Conservation (phyloP, 1,139 yeast species). For the Kodamaea sp. region DNA sequence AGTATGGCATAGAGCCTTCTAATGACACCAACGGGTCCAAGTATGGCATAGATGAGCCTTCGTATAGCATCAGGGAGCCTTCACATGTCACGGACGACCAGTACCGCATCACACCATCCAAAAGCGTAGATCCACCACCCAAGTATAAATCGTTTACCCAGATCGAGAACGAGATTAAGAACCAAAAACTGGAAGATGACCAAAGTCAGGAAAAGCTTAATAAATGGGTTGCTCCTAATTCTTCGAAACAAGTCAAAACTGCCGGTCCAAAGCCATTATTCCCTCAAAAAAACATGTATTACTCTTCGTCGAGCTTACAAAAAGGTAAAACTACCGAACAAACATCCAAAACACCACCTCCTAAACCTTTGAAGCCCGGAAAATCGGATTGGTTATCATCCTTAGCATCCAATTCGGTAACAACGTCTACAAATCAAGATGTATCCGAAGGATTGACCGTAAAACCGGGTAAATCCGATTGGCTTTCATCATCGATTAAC, state of each 20-base stretch:
- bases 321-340: conserved; percentile 5
- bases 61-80: too few relatives aligned
- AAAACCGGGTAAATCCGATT: conserved; percentile 13
- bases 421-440: conserved; percentile 5
- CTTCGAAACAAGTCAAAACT: conserved; percentile 7
- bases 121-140: neutral
- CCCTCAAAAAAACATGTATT: conserved; percentile 14
- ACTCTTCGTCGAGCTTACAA: conserved; percentile 10
- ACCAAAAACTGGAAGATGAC: conserved; percentile 1
- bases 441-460: neutral
- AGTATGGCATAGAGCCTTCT: too few relatives aligned
- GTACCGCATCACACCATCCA: too few relatives aligned
- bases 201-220: neutral
- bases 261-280: conserved; percentile 13
- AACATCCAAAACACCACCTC: conserved; percentile 3
- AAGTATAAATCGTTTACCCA: conserved; percentile 20
- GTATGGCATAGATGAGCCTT: too few relatives aligned
- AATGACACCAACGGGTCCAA: neutral
- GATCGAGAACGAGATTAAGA: conserved; percentile 19
- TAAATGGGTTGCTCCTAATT: conserved; percentile 13
- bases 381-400: conserved; percentile 11
- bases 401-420: conserved; percentile 6
- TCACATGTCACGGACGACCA: too few relatives aligned
- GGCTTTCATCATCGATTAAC: conserved; percentile 17
- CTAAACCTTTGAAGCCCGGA: conserved; percentile 10